Evolutionary conservation across 179 eudicot species (phyloP).

Genomic region (Vitellaria paradoxa): DNA sequence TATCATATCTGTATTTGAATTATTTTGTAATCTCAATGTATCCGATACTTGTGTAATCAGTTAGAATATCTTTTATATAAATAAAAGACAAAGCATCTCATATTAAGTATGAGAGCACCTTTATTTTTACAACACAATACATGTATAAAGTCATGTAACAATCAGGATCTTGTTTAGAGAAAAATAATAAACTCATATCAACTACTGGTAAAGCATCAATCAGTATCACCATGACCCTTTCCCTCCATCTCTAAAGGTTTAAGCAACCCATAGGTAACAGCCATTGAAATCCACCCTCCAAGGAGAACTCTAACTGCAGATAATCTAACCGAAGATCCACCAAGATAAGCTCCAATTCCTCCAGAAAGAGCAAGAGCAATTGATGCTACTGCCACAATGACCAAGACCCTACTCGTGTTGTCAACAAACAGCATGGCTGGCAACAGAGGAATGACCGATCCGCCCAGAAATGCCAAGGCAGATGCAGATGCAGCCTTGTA

Average conservation of each 20-base stretch:
- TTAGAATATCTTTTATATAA: too few relatives aligned
- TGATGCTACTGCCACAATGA: slow-evolving; percentile 37
- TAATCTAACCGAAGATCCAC: slow-evolving; percentile 35
- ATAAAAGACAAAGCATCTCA: too few relatives aligned
- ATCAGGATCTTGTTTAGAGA: too few relatives aligned
- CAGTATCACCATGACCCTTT: neutral
- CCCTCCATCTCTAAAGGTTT: slow-evolving; percentile 34
- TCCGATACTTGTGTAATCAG: too few relatives aligned
- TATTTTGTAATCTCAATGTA: too few relatives aligned
- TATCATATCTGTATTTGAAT: too few relatives aligned
- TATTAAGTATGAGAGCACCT: too few relatives aligned
- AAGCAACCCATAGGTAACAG: slow-evolving; percentile 57
- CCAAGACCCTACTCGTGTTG: slow-evolving; percentile 22
- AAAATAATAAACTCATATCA: too few relatives aligned
- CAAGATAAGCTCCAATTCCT: slow-evolving; percentile 53
- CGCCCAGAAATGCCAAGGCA: slow-evolving; percentile 36
- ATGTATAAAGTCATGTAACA: too few relatives aligned
- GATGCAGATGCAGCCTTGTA: slow-evolving; percentile 39
- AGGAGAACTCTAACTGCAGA: slow-evolving; percentile 50
- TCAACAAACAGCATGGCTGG: slow-evolving; percentile 24
- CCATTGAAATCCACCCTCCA: slow-evolving; percentile 79
- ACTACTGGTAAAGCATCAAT: too few relatives aligned
- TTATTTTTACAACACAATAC: too few relatives aligned
- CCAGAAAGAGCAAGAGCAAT: slow-evolving; percentile 58
- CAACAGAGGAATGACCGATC: slow-evolving; percentile 31